Percentiles rank a stretch among this genome's conserved stretches.
These are phyloP conservation scores for Tetrastigma voinierianum DNA, from an alignment of 164 flowering plant genomes.

Conservation along the genomic window DNA sequence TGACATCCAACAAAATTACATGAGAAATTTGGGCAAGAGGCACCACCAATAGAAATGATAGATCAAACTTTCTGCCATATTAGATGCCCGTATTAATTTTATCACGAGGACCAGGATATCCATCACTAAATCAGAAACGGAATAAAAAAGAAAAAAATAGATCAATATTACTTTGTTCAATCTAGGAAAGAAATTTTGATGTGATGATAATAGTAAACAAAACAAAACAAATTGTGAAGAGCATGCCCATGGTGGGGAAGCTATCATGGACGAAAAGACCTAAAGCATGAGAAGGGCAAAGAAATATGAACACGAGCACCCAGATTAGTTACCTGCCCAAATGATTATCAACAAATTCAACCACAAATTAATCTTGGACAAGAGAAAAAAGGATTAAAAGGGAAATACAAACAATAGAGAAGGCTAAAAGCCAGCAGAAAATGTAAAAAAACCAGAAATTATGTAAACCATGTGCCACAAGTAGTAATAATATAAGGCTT, in stretches of 20 bases:
- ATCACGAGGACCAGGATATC: neutral
- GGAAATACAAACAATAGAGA: neutral
- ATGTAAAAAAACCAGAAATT: neutral
- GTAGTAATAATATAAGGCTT: neutral
- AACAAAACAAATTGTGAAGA: constrained; percentile 12
- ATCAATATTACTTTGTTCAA: neutral
- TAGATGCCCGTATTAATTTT: too few relatives aligned
- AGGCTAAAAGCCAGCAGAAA: neutral
- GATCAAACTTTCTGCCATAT: too few relatives aligned
- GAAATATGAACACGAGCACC: constrained; percentile 72
- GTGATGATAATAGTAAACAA: neutral
- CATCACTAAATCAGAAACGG: neutral
- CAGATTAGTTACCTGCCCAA: constrained; percentile 58
- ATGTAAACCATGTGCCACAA: neutral
- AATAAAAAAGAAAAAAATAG: neutral
- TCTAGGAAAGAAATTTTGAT: neutral
- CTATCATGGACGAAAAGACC: constrained; percentile 80
- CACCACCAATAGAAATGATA: too few relatives aligned
- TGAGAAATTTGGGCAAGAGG: too few relatives aligned
- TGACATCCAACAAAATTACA: too few relatives aligned
- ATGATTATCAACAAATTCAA: neutral
- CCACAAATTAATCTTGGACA: neutral
- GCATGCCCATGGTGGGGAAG: constrained; percentile 83
- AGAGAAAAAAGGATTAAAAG: neutral
- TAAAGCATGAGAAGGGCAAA: constrained; percentile 70